Evolutionary conservation across 1,139 yeast species (phyloP).

Genomic region (Magnusiomyces paraingens): DNA sequence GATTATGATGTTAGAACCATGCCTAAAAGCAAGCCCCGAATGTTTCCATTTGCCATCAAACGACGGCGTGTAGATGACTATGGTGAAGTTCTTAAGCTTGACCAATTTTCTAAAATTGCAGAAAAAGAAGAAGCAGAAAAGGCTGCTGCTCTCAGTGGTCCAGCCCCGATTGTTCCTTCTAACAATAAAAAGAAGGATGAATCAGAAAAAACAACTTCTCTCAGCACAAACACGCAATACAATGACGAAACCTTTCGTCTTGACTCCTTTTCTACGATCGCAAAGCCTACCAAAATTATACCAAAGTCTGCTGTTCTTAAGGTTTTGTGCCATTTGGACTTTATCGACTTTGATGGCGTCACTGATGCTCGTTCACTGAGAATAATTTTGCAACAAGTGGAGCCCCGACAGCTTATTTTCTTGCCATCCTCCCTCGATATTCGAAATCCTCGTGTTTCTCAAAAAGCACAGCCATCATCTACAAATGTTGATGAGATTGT

Average conservation of each 20-base stretch:
- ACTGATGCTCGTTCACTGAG: constrained; percentile 80
- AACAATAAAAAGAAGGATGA: constrained; percentile 17
- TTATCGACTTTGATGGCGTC: constrained; percentile 75
- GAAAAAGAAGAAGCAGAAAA: constrained; percentile 11
- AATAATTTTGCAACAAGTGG: constrained; percentile 70
- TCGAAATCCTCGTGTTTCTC: background rate
- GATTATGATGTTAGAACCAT: constrained; percentile 62
- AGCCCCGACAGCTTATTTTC: constrained; percentile 68
- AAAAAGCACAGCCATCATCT: constrained; percentile 9
- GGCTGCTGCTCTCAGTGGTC: constrained; percentile 15
- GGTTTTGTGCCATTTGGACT: constrained; percentile 66
- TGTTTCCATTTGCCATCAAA: constrained; percentile 66
- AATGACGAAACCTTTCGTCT: constrained; percentile 43
- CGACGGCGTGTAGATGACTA: constrained; percentile 73
- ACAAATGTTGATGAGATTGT: constrained; percentile 25
- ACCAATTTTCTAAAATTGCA: constrained; percentile 42
- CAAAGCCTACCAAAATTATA: constrained; percentile 48
- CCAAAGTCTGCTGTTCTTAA: constrained; percentile 37
- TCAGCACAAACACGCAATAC: background rate
- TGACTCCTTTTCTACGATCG: constrained; percentile 43
- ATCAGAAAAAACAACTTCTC: constrained; percentile 18
- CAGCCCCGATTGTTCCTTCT: constrained; percentile 5
- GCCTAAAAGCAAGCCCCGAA: constrained; percentile 57
- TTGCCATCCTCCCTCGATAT: constrained; percentile 21
- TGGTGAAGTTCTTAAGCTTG: constrained; percentile 62